Conservation (phyloP, 106 monocot species). For the Phalaenopsis aphrodite region DNA sequence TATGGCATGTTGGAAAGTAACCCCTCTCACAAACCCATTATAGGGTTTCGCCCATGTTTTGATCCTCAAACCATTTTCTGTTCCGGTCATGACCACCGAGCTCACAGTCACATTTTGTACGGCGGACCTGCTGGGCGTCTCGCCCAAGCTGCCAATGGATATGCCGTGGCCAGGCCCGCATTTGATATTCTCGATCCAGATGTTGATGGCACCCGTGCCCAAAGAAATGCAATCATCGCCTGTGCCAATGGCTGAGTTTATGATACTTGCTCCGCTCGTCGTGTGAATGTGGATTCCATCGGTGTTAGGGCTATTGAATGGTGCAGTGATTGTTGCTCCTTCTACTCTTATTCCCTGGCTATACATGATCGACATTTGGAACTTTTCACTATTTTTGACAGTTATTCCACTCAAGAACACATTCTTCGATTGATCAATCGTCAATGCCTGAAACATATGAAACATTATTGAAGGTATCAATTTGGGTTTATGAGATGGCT, state of each 20-base stretch:
- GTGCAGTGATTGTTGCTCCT: constrained; percentile 16
- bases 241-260: constrained; percentile 12
- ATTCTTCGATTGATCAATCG: constrained; percentile 8
- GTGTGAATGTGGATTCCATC: constrained; percentile 35
- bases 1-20: constrained; percentile 12
- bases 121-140: neutral
- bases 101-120: constrained; percentile 24
- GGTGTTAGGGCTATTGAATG: constrained; percentile 30
- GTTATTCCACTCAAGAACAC: constrained; percentile 5
- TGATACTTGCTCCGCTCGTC: constrained; percentile 15
- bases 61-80: constrained; percentile 17
- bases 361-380: constrained; percentile 17
- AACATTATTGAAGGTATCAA: too few relatives aligned
- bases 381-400: constrained; percentile 15
- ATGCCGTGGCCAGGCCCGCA: constrained; percentile 47
- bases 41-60: constrained; percentile 26
- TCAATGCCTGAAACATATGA: constrained; percentile 11
- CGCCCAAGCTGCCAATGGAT: constrained; percentile 30
- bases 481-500: too few relatives aligned
- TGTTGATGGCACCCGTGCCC: constrained; percentile 18
- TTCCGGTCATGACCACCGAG: constrained; percentile 7
- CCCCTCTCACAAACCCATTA: constrained; percentile 8
- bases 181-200: constrained; percentile 15
- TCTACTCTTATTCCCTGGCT: constrained; percentile 1
- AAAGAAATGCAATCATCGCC: constrained; percentile 48